A percentile compares a stretch with the other conserved stretches of the same genome.
Conservation (phyloP, 2,329 filamentous ascomycete species). For the Mollisiaceae sp. region DNA sequence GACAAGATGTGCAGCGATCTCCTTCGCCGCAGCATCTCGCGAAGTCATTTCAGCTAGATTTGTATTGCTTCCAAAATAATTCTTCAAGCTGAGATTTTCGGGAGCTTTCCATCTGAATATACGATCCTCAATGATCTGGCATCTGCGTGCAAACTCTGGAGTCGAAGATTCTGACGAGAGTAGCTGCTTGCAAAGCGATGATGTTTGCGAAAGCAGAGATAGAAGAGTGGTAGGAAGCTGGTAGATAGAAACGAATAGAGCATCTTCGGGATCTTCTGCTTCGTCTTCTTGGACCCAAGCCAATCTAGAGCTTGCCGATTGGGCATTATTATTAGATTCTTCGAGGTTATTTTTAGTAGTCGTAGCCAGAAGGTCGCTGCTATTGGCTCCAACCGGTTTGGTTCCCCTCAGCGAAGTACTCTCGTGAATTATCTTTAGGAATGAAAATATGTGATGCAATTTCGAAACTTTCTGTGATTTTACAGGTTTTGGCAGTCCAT, state of each 20-base stretch:
- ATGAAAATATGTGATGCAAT: constrained; percentile 29
- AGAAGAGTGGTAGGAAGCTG: constrained; percentile 25
- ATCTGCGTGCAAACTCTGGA: constrained; percentile 21
- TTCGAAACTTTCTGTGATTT: constrained; percentile 29
- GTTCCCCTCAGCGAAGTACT: constrained; percentile 22
- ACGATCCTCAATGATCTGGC: constrained; percentile 25
- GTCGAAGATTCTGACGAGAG: constrained; percentile 17
- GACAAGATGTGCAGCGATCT: constrained; percentile 25
- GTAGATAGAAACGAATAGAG: constrained; percentile 28
- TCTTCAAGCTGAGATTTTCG: constrained; percentile 15
- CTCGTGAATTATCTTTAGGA: constrained; percentile 28
- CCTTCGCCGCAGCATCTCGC: constrained; percentile 13
- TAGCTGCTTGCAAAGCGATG: constrained; percentile 23
- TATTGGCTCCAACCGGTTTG: neutral
- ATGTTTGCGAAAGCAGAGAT: constrained; percentile 27
- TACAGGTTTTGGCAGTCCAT: constrained; percentile 22
- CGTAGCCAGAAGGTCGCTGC: neutral
- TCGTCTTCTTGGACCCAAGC: constrained; percentile 23
- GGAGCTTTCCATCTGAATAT: constrained; percentile 28
- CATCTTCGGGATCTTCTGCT: constrained; percentile 24
- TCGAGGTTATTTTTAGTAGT: neutral
- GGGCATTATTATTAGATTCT: neutral
- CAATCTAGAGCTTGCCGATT: constrained; percentile 16
- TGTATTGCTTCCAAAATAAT: constrained; percentile 7
- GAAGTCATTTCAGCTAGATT: neutral